These are phyloP conservation scores for Yamadazyma insecticola DNA, from an alignment of 805 yeast genomes.

Conservation along the genomic window DNA sequence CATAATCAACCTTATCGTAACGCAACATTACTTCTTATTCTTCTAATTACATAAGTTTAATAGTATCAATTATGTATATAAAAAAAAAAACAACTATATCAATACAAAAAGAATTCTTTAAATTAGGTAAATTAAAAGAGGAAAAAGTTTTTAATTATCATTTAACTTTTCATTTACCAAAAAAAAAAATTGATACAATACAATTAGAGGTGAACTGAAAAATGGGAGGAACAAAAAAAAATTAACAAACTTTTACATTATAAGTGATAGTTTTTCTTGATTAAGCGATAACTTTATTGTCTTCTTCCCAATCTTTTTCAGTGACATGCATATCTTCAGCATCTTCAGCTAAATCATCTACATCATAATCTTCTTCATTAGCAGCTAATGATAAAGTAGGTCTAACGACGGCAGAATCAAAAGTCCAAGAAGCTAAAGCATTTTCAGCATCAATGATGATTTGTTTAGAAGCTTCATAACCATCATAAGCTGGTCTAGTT, in stretches of 20 bases:
- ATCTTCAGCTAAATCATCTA: conserved; percentile 21
- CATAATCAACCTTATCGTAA: too few relatives aligned
- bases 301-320: conserved; percentile 44
- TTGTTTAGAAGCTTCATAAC: conserved; percentile 85
- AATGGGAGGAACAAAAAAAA: conserved; percentile 1
- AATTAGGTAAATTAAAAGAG: not conserved
- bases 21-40: too few relatives aligned
- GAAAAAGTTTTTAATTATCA: not conserved
- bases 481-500: conserved; percentile 85
- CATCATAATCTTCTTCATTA: conserved; percentile 55
- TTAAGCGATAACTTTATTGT: conserved; percentile 23
- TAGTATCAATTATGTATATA: too few relatives aligned
- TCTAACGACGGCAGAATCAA: conserved; percentile 75
- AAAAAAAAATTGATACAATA: not conserved
- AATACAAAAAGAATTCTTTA: too few relatives aligned
- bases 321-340: conserved; percentile 40
- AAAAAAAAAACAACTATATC: too few relatives aligned
- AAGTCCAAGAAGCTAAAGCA: conserved; percentile 80
- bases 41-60: too few relatives aligned
- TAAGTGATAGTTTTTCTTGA: not conserved
- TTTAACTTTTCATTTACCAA: not conserved
- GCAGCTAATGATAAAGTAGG: conserved; percentile 68
- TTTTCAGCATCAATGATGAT: conserved; percentile 82
- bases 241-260: conserved; percentile 3
- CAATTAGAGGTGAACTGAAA: not conserved